These are phyloP conservation scores for Tetragonia tetragonoides DNA, from an alignment of 148 eudicot species.

Conservation along the genomic window DNA sequence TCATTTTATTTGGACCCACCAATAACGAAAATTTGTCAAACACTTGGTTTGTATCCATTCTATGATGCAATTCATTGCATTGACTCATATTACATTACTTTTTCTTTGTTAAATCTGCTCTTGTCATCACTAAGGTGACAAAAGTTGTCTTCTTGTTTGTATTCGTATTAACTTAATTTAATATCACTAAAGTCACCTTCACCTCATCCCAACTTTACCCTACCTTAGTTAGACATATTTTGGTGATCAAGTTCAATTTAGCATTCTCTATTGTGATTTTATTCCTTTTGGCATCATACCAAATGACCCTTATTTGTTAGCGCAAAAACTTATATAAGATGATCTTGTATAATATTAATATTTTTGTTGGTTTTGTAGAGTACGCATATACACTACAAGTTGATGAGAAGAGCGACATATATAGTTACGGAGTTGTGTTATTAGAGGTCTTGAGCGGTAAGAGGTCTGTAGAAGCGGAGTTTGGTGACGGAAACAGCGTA, in stretches of 20 bases:
- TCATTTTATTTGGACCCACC: slow-evolving; percentile 29
- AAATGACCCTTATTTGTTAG: too few species aligned
- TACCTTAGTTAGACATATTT: not conserved
- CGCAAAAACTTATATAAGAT: too few species aligned
- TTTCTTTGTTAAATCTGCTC: slow-evolving; percentile 15
- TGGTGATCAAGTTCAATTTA: not conserved
- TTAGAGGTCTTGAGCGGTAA: slow-evolving; percentile 76
- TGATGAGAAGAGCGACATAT: slow-evolving; percentile 94
- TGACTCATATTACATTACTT: slow-evolving; percentile 22
- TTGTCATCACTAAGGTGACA: slow-evolving; percentile 17
- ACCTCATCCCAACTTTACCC: slow-evolving; percentile 12
- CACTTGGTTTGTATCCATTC: slow-evolving; percentile 27
- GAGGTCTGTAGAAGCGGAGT: slow-evolving; percentile 69
- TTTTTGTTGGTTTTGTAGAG: slow-evolving; percentile 46
- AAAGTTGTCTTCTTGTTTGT: slow-evolving; percentile 38
- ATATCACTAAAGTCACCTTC: not conserved
- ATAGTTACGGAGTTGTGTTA: slow-evolving; percentile 82
- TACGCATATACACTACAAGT: slow-evolving; percentile 95
- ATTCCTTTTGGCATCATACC: too few species aligned
- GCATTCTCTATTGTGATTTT: too few species aligned
- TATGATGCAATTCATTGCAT: slow-evolving; percentile 27
- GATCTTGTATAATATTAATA: too few species aligned
- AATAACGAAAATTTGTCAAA: slow-evolving; percentile 25
- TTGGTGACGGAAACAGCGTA: slow-evolving; percentile 84
- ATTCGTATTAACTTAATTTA: slow-evolving; percentile 2